Conservation (phyloP, 306 rosid species). For the Begonia fuchsioides region DNA sequence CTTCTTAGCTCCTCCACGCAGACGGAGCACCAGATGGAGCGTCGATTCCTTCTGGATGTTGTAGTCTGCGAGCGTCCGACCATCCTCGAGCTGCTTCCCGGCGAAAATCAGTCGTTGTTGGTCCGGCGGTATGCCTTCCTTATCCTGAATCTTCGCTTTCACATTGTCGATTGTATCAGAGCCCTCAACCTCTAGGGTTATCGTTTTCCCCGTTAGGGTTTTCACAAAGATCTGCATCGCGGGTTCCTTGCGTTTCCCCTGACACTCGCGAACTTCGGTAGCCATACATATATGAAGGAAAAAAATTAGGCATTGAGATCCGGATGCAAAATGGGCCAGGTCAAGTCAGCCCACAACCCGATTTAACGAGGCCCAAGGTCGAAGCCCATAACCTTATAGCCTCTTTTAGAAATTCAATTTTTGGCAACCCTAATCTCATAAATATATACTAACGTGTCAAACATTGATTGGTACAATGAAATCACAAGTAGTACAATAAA, state of each 20-base stretch:
- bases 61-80: slow-evolving; percentile 45
- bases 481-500: no score
- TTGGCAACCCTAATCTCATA: no score
- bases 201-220: neutral
- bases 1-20: slow-evolving; percentile 51
- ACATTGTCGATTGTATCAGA: neutral
- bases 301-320: no score
- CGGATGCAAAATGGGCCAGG: no score
- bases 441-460: no score
- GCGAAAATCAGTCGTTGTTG: slow-evolving; percentile 1
- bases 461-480: no score
- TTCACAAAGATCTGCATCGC: neutral
- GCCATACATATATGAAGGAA: no score
- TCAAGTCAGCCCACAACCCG: no score
- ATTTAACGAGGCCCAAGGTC: no score
- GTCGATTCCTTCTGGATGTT: slow-evolving; percentile 26
- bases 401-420: no score
- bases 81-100: slow-evolving; percentile 28
- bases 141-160: neutral
- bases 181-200: slow-evolving; percentile 1
- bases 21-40: slow-evolving; percentile 42
- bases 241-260: neutral
- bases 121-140: slow-evolving; percentile 2
- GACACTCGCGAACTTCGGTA: no score
- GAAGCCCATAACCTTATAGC: no score